These are phyloP conservation scores for Diversispora epigaea DNA, from an alignment of 192 early-diverging fungal species.

Conservation along the genomic window DNA sequence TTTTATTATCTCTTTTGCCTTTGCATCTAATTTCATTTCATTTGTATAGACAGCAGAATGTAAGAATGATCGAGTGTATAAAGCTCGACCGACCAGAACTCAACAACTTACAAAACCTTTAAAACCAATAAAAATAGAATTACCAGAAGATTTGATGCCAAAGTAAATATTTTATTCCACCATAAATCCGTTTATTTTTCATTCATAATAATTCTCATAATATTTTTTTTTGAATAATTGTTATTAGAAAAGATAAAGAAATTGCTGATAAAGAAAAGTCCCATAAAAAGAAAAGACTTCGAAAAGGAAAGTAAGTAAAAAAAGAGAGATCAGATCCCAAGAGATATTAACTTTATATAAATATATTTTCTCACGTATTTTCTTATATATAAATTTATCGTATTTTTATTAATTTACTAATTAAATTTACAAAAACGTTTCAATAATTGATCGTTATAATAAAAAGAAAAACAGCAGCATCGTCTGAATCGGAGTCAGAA, in stretches of 20 bases:
- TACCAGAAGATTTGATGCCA: slow-evolving; percentile 50
- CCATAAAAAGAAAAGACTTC: slow-evolving; percentile 16
- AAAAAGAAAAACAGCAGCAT: not conserved
- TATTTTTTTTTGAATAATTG: not conserved
- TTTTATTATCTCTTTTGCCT: not conserved
- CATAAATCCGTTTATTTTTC: too few relatives aligned
- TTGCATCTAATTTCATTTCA: not conserved
- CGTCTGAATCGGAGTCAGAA: not conserved
- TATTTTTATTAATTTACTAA: not conserved
- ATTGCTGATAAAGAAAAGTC: not conserved
- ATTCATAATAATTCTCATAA: not conserved
- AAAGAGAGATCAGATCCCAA: not conserved
- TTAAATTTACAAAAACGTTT: too few relatives aligned
- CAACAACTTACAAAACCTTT: slow-evolving; percentile 60
- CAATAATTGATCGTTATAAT: not conserved
- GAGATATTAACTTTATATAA: too few relatives aligned
- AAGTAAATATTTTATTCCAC: slow-evolving; percentile 33
- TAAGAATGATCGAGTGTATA: slow-evolving; percentile 47
- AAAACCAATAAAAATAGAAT: slow-evolving; percentile 45
- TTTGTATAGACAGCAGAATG: slow-evolving; percentile 52
- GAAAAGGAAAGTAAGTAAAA: not conserved
- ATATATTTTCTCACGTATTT: not conserved
- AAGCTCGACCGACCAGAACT: slow-evolving; percentile 55
- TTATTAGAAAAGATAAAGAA: slow-evolving; percentile 4
- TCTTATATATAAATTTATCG: not conserved